phyloP scores from a whole-genome alignment of 768 basidiomycete species.

The Fomitopsis pulvina region DNA sequence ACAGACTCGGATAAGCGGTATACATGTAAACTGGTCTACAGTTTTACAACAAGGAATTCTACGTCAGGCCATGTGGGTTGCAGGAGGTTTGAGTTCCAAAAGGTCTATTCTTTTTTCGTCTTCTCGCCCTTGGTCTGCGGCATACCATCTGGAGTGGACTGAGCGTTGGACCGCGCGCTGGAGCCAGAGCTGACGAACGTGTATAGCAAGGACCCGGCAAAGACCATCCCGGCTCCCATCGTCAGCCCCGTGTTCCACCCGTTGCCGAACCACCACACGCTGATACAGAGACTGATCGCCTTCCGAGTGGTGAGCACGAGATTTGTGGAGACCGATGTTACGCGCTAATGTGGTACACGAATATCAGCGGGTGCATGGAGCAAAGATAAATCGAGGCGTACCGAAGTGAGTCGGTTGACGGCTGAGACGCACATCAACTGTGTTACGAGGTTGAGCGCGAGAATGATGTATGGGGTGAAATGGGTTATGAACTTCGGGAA shows the following conservation, averaged over 20 bases:
- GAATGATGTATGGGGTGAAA: constrained; percentile 44
- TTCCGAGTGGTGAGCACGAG: constrained; percentile 77
- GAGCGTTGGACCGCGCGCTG: constrained; percentile 1
- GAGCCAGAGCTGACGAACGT: constrained; percentile 17
- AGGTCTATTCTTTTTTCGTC: constrained; percentile 2
- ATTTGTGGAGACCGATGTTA: constrained; percentile 77
- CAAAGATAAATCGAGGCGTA: constrained; percentile 30
- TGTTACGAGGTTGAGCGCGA: constrained; percentile 59
- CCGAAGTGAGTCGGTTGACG: constrained; percentile 76
- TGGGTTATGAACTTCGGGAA: constrained; percentile 14
- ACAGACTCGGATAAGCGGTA: not conserved
- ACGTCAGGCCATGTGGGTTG: not conserved
- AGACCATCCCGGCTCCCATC: constrained; percentile 68
- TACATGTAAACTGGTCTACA: not conserved
- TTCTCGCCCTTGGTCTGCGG: constrained; percentile 1
- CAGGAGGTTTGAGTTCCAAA: not conserved
- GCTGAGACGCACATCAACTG: constrained; percentile 81
- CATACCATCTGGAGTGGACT: constrained; percentile 3
- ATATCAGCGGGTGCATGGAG: not conserved
- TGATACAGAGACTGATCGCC: constrained; percentile 71
- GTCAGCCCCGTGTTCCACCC: constrained; percentile 62
- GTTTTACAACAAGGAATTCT: not conserved
- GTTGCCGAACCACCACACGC: constrained; percentile 80
- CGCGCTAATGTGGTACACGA: constrained; percentile 35
- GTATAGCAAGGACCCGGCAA: constrained; percentile 61